Evolutionary conservation across 495 filamentous ascomycete genomes (phyloP), one percentile per base, ranked within the genome.

Genomic region (Letharia lupina): DNA sequence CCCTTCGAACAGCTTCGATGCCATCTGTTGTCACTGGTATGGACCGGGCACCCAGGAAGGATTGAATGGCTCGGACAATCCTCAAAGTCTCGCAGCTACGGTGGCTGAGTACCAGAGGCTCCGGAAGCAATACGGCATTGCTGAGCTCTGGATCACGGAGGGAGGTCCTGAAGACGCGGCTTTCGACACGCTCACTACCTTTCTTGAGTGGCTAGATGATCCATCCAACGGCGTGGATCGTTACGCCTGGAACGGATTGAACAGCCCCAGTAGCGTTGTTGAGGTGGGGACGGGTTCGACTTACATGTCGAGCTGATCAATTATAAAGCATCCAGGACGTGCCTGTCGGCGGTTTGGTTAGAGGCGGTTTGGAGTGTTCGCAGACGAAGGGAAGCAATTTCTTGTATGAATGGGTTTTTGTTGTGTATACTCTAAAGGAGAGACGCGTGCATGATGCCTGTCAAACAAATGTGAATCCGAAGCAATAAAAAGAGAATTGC

Each of bases 111-210:
- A 84, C 37, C 71, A 83, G 71, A 67, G 70, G 13, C 72, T 80
- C 47, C 84, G 78, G 6, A 16, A 54, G n/a, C 63, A 70, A 28
- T 71, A 84, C 73, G 73, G 73, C 58, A 78, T 84, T 68, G 77
- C 80, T 68, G 81, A 84, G 31, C 77, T 94, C 72, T 94, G 89
- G 88, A 77, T 94, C 67, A 90, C 90, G 45, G 92, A 96, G 73
- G 77, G 75, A 16, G 74, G 79, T 33, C 76, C 62, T 63, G 68
- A 69, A 20, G 86, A 81, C 61, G 82, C 83, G 57, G 47, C 73
- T 42, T 75, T 80, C 16, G 71, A 72, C 28, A 63, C 73, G 47
- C 75, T 82, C 28, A 66, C 73, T 57, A 71, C 79, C 4, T 82
- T 89, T 54, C 70, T 90, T n/a, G 75, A 83, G 20, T 86, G 81